A percentile compares a stretch with the other conserved stretches of the same genome.
These are phyloP conservation scores for Nicotiana rustica DNA, from an alignment of 305 asterid species.

Conservation along the genomic window DNA sequence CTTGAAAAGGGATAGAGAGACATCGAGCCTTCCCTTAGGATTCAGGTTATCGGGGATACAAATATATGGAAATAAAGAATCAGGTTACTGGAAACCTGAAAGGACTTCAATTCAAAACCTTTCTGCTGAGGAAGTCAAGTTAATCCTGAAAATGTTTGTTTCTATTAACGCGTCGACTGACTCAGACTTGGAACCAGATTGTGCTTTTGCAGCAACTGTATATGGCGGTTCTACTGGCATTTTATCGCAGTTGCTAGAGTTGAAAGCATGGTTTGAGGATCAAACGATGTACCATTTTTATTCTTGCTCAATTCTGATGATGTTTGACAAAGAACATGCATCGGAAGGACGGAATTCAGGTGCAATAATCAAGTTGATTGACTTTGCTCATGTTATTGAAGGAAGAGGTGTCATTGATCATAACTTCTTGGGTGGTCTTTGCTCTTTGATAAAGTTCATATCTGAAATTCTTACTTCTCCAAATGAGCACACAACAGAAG, in stretches of 20 bases:
- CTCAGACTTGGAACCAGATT: slow-evolving; percentile 54
- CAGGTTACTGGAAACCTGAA: slow-evolving; percentile 66
- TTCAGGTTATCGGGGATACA: slow-evolving; percentile 73
- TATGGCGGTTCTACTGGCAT: slow-evolving; percentile 75
- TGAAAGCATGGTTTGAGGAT: slow-evolving; percentile 91
- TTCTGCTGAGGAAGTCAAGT: slow-evolving; percentile 55
- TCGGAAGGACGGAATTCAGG: slow-evolving; percentile 51
- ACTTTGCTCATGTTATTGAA: slow-evolving; percentile 79
- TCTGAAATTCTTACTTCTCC: slow-evolving; percentile 69
- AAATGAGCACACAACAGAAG: slow-evolving; percentile 46
- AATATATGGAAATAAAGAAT: slow-evolving; percentile 48
- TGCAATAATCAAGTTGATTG: slow-evolving; percentile 77
- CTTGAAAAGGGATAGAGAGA: slow-evolving; percentile 59
- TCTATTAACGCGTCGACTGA: slow-evolving; percentile 49
- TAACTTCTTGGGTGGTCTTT: slow-evolving; percentile 80
- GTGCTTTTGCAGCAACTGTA: slow-evolving; percentile 67
- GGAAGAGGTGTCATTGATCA: slow-evolving; percentile 75
- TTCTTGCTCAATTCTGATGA: slow-evolving; percentile 68
- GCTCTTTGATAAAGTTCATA: slow-evolving; percentile 73
- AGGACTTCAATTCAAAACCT: slow-evolving; percentile 49
- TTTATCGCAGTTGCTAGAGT: slow-evolving; percentile 72
- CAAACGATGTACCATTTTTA: slow-evolving; percentile 76
- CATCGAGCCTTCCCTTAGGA: slow-evolving; percentile 60
- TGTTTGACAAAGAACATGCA: slow-evolving; percentile 64
- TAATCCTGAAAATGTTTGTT: slow-evolving; percentile 57